These are phyloP conservation scores for Malassezia vespertilionis DNA, from an alignment of 1,284 basidiomycete species.

Conservation along the genomic window DNA sequence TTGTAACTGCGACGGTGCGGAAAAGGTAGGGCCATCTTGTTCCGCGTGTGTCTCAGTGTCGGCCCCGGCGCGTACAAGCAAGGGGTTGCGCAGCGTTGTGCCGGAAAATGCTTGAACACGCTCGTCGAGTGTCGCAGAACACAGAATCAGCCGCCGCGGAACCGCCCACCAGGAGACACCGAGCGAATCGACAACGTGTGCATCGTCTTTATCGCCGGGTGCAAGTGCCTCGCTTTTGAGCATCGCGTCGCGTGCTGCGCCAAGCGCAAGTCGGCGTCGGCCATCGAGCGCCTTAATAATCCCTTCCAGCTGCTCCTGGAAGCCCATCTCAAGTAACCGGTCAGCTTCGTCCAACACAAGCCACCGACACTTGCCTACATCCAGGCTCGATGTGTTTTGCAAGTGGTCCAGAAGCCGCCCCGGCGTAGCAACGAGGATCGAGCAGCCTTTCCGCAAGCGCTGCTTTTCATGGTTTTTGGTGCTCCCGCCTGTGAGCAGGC, in stretches of 20 bases:
- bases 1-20: conserved; percentile 83
- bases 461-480: conserved; percentile 66
- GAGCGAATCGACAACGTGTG: conserved; percentile 27
- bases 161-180: conserved; percentile 41
- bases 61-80: conserved; percentile 49
- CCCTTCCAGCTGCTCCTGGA: conserved; percentile 54
- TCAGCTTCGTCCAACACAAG: conserved; percentile 95
- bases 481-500: conserved; percentile 67
- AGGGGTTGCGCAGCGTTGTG: conserved; percentile 57
- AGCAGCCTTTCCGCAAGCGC: conserved; percentile 60
- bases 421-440: conserved; percentile 62
- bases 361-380: conserved; percentile 87
- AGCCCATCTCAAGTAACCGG: conserved; percentile 60
- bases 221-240: conserved; percentile 13
- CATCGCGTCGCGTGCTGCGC: conserved; percentile 55
- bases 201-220: conserved; percentile 19
- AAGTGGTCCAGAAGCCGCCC: conserved; percentile 65
- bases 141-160: conserved; percentile 74
- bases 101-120: conserved; percentile 89
- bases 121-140: conserved; percentile 90
- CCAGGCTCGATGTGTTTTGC: conserved; percentile 74
- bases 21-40: conserved; percentile 52
- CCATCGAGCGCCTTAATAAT: conserved; percentile 56
- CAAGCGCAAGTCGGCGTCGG: conserved; percentile 28
- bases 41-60: not conserved